Evolutionary conservation across 202 grass and related monocot species (phyloP).

Genomic region (Panicum virgatum): DNA sequence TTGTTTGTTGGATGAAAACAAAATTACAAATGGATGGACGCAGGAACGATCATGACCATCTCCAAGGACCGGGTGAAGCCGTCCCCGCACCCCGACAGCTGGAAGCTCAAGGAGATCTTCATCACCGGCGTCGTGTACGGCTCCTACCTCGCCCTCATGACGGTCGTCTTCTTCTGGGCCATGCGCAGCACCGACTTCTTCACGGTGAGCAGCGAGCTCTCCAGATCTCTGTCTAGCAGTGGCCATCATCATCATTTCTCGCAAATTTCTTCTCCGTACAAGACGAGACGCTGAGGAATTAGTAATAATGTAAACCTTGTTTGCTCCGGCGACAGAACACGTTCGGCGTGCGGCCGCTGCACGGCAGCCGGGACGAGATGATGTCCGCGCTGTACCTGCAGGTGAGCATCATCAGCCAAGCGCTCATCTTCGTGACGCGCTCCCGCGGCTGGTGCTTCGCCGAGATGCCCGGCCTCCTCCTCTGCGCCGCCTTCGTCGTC

Average conservation of each 20-base stretch:
- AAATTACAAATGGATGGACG: not conserved
- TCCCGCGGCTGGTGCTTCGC: slow-evolving; percentile 61
- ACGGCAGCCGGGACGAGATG: slow-evolving; percentile 54
- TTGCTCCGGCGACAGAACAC: slow-evolving; percentile 42
- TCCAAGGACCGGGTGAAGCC: slow-evolving; percentile 95
- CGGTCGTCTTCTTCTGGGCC: slow-evolving; percentile 88
- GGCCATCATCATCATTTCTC: not conserved
- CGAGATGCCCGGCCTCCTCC: slow-evolving; percentile 62
- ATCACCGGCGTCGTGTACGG: slow-evolving; percentile 81
- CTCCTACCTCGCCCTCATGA: slow-evolving; percentile 80
- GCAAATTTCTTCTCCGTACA: not conserved
- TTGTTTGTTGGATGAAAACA: too few species aligned
- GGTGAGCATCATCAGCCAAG: slow-evolving; percentile 98
- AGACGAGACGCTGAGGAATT: too few species aligned
- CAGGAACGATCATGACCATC: slow-evolving; percentile 99
- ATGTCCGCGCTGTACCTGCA: slow-evolving; percentile 95
- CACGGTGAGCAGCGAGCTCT: slow-evolving; percentile 34
- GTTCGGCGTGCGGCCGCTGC: slow-evolving; percentile 67
- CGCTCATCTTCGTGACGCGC: slow-evolving; percentile 97
- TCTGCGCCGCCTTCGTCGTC: slow-evolving; percentile 64
- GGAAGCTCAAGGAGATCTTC: slow-evolving; percentile 95
- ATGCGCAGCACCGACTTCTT: slow-evolving; percentile 89
- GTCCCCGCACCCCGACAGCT: slow-evolving; percentile 87
- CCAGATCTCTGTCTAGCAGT: not conserved
- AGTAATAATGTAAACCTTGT: not conserved